These are phyloP conservation scores for Fusarium austroafricanum DNA, from an alignment of 2,329 filamentous ascomycete genomes.

Conservation along the genomic window DNA sequence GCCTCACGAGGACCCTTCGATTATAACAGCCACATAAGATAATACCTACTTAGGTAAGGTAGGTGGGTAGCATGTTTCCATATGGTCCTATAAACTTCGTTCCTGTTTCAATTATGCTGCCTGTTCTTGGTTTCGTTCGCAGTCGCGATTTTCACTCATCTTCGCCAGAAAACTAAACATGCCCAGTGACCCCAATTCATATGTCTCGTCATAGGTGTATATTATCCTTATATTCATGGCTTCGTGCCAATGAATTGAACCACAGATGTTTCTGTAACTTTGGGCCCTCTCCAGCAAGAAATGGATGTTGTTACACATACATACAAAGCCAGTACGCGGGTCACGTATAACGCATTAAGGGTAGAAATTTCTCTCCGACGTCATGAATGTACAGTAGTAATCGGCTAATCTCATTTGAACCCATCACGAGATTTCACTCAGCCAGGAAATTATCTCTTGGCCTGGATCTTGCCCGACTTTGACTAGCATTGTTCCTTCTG, in stretches of 20 bases:
- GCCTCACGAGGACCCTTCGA: not conserved
- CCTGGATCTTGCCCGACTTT: constrained; percentile 72
- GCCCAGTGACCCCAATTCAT: not conserved
- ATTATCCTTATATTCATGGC: not conserved
- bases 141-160: not conserved
- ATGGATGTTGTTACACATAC: not conserved
- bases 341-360: no score
- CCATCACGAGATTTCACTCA: constrained; percentile 63
- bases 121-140: not conserved
- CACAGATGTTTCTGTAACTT: not conserved
- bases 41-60: no score
- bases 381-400: constrained; percentile 60
- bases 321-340: no score
- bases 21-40: not conserved
- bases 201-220: not conserved
- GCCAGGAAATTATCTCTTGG: constrained; percentile 64
- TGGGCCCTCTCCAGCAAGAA: not conserved
- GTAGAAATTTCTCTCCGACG: constrained; percentile 56
- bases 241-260: not conserved
- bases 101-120: not conserved
- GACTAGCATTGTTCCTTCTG: constrained; percentile 61
- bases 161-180: not conserved
- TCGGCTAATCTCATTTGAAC: constrained; percentile 65
- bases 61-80: no score
- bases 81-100: no score